These are phyloP conservation scores for Rubia peregrina DNA, from an alignment of 305 asterid genomes.

Conservation along the genomic window DNA sequence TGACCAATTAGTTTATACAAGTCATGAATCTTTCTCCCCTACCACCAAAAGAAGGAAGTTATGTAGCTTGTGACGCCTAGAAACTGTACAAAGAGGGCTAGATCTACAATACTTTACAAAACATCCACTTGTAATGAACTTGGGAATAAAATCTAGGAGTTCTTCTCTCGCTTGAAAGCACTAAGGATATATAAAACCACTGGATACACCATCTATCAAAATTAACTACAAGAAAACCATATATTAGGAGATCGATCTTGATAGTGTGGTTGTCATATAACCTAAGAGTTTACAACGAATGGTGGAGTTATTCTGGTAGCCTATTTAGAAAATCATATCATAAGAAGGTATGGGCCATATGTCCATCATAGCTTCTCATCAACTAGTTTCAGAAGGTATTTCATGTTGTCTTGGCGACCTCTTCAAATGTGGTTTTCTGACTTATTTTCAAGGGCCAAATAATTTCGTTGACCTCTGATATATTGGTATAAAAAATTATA, in stretches of 20 bases:
- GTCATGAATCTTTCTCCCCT: conserved; percentile 61
- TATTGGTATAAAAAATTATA: too few species aligned
- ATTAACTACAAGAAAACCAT: conserved; percentile 90
- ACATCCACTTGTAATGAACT: conserved; percentile 46
- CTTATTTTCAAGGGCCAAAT: conserved; percentile 85
- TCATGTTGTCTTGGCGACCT: conserved; percentile 72
- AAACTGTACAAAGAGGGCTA: conserved; percentile 73
- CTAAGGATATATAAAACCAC: conserved; percentile 68
- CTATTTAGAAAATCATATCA: too few species aligned
- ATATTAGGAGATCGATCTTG: conserved; percentile 81
- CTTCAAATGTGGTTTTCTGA: conserved; percentile 82
- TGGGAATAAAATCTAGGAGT: conserved; percentile 75
- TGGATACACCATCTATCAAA: conserved; percentile 93
- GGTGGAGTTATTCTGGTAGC: conserved; percentile 78
- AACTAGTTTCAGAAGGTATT: conserved; percentile 75
- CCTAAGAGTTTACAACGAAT: conserved; percentile 76
- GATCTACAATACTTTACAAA: conserved; percentile 36
- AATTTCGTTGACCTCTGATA: conserved; percentile 75
- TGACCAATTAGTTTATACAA: conserved; percentile 45
- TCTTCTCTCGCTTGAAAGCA: conserved; percentile 89
- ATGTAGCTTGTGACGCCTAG: conserved; percentile 61
- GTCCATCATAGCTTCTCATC: not conserved
- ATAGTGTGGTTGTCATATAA: conserved; percentile 84
- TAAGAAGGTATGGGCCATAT: too few species aligned
- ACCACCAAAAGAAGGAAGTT: conserved; percentile 59